Evolutionary conservation across 164 flowering plant species (phyloP), one percentile per base, ranked within the genome.

Genomic region (Tetrastigma voinierianum): DNA sequence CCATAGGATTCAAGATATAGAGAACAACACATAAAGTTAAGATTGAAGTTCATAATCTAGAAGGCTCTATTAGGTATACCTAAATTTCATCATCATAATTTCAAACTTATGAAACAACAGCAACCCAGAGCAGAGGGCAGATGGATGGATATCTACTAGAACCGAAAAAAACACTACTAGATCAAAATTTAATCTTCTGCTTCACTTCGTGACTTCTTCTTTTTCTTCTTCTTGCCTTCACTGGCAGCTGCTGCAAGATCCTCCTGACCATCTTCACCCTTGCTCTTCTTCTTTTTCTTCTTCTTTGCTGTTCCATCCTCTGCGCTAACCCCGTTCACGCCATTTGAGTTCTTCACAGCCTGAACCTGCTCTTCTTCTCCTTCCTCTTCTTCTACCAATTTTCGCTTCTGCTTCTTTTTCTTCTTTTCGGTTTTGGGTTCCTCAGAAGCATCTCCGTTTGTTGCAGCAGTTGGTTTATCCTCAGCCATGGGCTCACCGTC

Each of bases 281-380:
- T 78, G 55, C 77, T 76, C 70, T 74, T 79, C 78, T 90, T 89
- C 79, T 90, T 88, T 64, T 87, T 87, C 81, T 86, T 90, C 89
- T 83, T 88, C 71, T 87, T 84, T 52, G 71, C 77, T 1, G 86
- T 76, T 51, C 82, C 85, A 21, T 85, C 85, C 47, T 74, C 76
- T 13, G 74, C 51, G 56, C 69, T 69, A 15, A 63, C 48, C 19
- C 71, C 85, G 69, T 79, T 77, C 11, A 46, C 68, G 4, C 71
- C 84, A 71, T 74, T 72, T 15, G 54, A n/a, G 4, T 65, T 70
- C 53, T 67, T 76, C 19, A 47, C 46, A 15, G 69, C 64, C 20
- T 59, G 57, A 44, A 32, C 79, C 62, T 74, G 43, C 54, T 73
- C 77, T 55, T 17, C 40, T 43, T 76, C 72, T 40, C 71, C 77